Percentiles rank a stretch among this genome's conserved stretches.
Evolutionary conservation across 2,329 filamentous ascomycete species (phyloP).

Genomic region (Madurella mycetomatis): DNA sequence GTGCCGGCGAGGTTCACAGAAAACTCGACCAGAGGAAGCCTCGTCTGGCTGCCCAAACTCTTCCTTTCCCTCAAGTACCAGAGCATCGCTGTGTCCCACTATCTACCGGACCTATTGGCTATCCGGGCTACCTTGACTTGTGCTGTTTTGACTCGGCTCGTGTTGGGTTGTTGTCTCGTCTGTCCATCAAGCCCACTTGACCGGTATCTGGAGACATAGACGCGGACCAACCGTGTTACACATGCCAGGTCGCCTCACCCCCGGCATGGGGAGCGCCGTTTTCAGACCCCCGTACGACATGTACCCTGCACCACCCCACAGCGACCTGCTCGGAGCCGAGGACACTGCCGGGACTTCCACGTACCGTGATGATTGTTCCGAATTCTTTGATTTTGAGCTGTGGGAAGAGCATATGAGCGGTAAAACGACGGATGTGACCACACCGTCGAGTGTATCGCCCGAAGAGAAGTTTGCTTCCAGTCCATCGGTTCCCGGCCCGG

Average conservation of each 20-base stretch:
- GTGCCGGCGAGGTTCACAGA: conserved; percentile 9
- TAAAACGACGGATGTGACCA: conserved; percentile 17
- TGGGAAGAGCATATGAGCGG: conserved; percentile 5
- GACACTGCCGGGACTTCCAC: conserved; percentile 13
- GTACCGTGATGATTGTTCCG: conserved; percentile 10
- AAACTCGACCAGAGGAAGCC: conserved; percentile 9
- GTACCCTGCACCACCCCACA: conserved; percentile 13
- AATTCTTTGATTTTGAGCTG: conserved; percentile 17
- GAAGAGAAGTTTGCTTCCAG: conserved; percentile 7
- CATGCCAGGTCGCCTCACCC: conserved; percentile 9
- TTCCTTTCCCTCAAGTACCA: conserved; percentile 11
- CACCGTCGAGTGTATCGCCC: conserved; percentile 13
- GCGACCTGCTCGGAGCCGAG: background rate
- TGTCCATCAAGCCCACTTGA: conserved; percentile 9
- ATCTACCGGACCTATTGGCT: conserved; percentile 7
- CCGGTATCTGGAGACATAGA: conserved; percentile 12
- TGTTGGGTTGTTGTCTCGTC: conserved; percentile 18
- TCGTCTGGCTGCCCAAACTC: conserved; percentile 10
- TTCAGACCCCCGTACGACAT: background rate
- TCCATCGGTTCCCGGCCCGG: conserved; percentile 1
- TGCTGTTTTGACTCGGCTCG: conserved; percentile 12
- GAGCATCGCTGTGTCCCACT: conserved; percentile 11
- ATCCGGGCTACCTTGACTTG: conserved; percentile 16
- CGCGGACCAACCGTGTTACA: conserved; percentile 17
- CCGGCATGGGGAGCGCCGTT: conserved; percentile 6